These are phyloP conservation scores for Paramecium bursaria DNA, from an alignment of 73 alveolate genomes.

Conservation along the genomic window DNA sequence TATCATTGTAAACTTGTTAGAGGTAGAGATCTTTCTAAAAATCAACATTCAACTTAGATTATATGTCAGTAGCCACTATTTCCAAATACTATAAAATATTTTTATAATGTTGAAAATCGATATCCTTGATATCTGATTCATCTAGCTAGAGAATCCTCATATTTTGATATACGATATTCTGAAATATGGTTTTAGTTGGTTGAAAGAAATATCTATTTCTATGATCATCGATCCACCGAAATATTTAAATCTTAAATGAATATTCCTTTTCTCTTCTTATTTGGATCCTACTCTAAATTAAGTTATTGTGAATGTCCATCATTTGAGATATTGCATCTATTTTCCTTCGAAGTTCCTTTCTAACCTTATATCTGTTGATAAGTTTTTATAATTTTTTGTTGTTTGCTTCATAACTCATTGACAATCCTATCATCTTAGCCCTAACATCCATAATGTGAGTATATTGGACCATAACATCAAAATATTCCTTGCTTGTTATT, in stretches of 20 bases:
- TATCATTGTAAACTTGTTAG: too few relatives aligned
- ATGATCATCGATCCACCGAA: conserved; percentile 40
- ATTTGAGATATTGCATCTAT: conserved; percentile 17
- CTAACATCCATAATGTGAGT: background rate
- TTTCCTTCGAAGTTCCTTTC: conserved; percentile 17
- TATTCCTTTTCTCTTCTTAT: background rate
- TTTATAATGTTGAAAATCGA: background rate
- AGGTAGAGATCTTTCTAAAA: too few relatives aligned
- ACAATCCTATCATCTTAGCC: conserved; percentile 23
- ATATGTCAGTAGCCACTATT: too few relatives aligned
- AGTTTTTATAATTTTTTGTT: conserved; percentile 25
- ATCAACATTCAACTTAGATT: too few relatives aligned
- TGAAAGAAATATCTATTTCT: conserved; percentile 46
- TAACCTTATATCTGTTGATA: conserved; percentile 47
- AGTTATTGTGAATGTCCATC: too few relatives aligned
- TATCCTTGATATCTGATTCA: conserved; percentile 11
- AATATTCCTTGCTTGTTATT: background rate
- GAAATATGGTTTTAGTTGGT: conserved; percentile 18
- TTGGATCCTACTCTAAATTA: too few relatives aligned
- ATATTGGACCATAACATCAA: background rate
- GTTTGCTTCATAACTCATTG: conserved; percentile 60
- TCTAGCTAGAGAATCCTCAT: background rate
- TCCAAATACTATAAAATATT: background rate
- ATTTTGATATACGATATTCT: conserved; percentile 33
- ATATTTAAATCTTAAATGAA: background rate